phyloP scores from a whole-genome alignment of 768 basidiomycete species.

The Serendipita vermifera region DNA sequence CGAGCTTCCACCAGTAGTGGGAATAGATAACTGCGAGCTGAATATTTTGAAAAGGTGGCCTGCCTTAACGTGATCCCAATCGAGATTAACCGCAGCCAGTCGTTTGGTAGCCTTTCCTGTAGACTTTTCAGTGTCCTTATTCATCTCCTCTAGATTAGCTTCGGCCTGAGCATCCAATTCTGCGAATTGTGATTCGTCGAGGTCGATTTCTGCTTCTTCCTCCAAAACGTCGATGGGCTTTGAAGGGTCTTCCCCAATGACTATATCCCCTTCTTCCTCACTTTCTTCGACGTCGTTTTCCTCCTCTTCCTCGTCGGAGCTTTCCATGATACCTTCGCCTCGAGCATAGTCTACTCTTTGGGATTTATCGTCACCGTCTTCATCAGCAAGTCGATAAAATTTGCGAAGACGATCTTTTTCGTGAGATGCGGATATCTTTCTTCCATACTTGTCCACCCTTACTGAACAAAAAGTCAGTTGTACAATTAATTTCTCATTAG shows the following conservation, averaged over 20 bases:
- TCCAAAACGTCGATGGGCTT: conserved; percentile 27
- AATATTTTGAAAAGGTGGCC: conserved; percentile 84
- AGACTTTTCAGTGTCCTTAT: conserved; percentile 23
- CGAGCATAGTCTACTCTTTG: conserved; percentile 69
- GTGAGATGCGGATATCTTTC: conserved; percentile 49
- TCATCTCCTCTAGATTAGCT: conserved; percentile 32
- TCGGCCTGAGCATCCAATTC: conserved; percentile 63
- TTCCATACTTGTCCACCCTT: conserved; percentile 83
- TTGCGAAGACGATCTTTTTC: conserved; percentile 63
- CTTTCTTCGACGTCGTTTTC: conserved; percentile 35
- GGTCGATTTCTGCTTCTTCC: conserved; percentile 46
- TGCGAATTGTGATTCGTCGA: conserved; percentile 63
- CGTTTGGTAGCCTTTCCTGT: conserved; percentile 40
- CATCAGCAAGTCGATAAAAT: conserved; percentile 56
- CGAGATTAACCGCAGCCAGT: conserved; percentile 85
- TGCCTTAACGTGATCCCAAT: conserved; percentile 95
- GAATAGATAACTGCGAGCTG: conserved; percentile 63
- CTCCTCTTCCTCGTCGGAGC: conserved; percentile 56
- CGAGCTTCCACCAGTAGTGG: conserved; percentile 31
- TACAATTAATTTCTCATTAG: conserved; percentile 24
- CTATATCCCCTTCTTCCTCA: conserved; percentile 27
- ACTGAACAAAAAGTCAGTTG: conserved; percentile 22
- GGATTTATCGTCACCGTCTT: conserved; percentile 30
- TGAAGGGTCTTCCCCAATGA: conserved; percentile 37
- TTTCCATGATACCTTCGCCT: conserved; percentile 76